A percentile compares a stretch with the other conserved stretches of the same genome.
Evolutionary conservation across 768 basidiomycete species (phyloP).

Genomic region (Cystobasidiopsis lactophilus): DNA sequence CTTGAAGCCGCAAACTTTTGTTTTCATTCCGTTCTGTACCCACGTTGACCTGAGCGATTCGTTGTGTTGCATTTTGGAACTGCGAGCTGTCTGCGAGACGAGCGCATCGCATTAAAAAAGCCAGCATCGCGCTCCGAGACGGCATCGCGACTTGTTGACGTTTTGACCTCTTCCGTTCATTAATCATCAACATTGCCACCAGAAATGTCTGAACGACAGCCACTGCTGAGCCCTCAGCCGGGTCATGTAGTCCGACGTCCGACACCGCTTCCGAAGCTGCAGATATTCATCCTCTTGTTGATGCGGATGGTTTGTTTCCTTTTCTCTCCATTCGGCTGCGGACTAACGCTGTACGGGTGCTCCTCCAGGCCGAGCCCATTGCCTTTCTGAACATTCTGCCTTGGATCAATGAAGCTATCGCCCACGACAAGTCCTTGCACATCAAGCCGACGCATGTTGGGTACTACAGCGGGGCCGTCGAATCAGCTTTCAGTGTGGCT

Average conservation of each 20-base stretch:
- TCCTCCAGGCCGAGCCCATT: conserved; percentile 10
- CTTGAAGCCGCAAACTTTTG: no score
- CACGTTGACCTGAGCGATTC: no score
- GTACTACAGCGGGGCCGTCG: conserved; percentile 9
- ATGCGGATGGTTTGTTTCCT: not conserved
- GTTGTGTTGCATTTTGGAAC: no score
- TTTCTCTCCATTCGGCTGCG: no score
- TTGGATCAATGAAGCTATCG: conserved; percentile 12
- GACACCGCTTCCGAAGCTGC: not conserved
- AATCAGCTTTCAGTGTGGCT: conserved; percentile 14
- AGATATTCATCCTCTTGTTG: not conserved
- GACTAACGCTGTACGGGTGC: no score
- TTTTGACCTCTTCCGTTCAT: no score
- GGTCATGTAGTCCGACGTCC: no score
- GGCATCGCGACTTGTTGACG: no score
- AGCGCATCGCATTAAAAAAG: no score
- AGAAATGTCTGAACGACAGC: not conserved
- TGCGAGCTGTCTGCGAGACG: no score
- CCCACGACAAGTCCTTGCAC: conserved; percentile 5
- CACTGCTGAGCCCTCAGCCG: not conserved
- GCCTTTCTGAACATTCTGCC: conserved; percentile 14
- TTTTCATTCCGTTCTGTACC: no score
- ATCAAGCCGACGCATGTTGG: conserved; percentile 3
- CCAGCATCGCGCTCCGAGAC: no score
- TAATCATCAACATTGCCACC: not conserved